Base-by-base conservation (phyloP, 805 yeast species). In the Hanseniaspora clermontiae region DNA sequence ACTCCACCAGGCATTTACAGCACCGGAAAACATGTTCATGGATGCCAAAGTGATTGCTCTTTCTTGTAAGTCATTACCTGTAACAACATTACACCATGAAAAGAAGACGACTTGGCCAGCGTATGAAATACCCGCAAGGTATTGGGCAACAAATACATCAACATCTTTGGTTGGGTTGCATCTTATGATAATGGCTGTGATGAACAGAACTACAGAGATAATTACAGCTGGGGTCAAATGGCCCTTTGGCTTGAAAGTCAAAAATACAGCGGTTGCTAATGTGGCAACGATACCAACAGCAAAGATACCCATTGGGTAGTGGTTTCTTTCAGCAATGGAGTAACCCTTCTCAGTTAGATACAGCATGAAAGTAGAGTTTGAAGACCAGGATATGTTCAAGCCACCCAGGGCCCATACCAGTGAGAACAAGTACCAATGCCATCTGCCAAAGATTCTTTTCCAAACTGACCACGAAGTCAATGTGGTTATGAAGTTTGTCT, bases 1-100 rank as follows among this genome's bases (percentile, higher is more conserved):
- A 1, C 79, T 72, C 82, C 83, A 80, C 84, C 84, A 80, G 1
- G 83, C 82, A 63, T 79, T 80, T 9, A 80, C 79, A 1, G 82
- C 81, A 61, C 78, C 76, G 32, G 80, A 75, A 65, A 79, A 78
- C 82, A 79, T 79, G 65, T 80, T 80, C 83, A 80, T 80, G 0
- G 82, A 78, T 0, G 83, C 86, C 50, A 82, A 68, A 1, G 80
- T 82, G 49, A 82, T 70, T 0, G 86, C 83, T 62, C 86, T 72
- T 62, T 79, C 83, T 68, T 82, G 80, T 29, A 78, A 65, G 64
- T 82, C 87, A 59, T 77, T 73, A 36, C 76, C 73, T 59, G 82
- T 78, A 1, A 79, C 77, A 49, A 78, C 70, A 61, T 81, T 80
- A 2, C 83, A 83, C 84, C 85, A 81, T 0, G 84, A 78, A 52